Base-by-base conservation (phyloP, 2,329 filamentous ascomycete species). In the Dryadomyces quercus-mongolicae region DNA sequence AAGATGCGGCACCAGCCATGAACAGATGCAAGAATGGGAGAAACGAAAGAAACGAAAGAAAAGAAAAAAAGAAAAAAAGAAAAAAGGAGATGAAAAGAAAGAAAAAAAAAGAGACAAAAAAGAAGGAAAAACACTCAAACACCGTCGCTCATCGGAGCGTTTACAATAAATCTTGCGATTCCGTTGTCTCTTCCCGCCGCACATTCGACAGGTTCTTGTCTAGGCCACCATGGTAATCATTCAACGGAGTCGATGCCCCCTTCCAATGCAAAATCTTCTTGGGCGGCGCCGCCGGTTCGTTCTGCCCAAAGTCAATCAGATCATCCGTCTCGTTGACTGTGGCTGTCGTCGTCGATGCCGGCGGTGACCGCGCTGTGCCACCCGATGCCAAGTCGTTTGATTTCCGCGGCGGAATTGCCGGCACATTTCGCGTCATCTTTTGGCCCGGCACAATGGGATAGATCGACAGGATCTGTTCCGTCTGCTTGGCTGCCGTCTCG, bases 401-500 rank as follows among this genome's bases (percentile, higher is more conserved):
- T 15, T 47, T 55, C 43, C 60, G 58, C 8, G 63, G 61, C 13
- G 64, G 56, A 50, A 71, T 71, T 57, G 77, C 72, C 57, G 82
- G 77, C 55, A 85, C 66, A 66, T 75, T 71, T 54, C 75, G 69
- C 45, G 71, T 69, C 22, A 72, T 67, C 61, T 77, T 80, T 66
- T 95, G 89, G 36, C 89, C 91, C 43, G 81, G 80, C 25, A 97
- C 66, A 56, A 98, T 86, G 1, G 93, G 89, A 52, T 88, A 86
- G 56, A 97, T 90, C 22, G 86, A 77, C 62, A 94, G 75, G 54
- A 97, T 90, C 66, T 97, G 92, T 64, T 94, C 78, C 5, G 80
- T 77, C 63, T 89, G 84, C 60, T 85, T 77, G 60, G 85, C 72
- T 1, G 88, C 81, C 4, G 85, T 79, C 25, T 78, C 70, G 48